These are phyloP conservation scores for Termitomyces sp. DNA, from an alignment of 768 basidiomycete species.

Conservation along the genomic window DNA sequence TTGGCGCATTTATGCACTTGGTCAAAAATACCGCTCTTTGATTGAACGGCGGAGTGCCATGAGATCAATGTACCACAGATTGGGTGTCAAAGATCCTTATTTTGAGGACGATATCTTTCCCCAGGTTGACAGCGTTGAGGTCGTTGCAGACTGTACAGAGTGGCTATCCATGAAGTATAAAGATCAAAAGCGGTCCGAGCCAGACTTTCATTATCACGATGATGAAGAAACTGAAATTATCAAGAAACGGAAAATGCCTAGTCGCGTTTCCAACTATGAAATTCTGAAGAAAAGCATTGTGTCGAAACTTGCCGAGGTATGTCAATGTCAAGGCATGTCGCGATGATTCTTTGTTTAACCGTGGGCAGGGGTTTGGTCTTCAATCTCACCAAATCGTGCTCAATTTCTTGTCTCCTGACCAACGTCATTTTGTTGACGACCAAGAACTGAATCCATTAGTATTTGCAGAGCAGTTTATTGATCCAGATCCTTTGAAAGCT, in stretches of 20 bases:
- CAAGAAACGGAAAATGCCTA: slow-evolving; percentile 78
- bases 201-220: slow-evolving; percentile 68
- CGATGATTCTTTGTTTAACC: background rate
- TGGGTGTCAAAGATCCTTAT: slow-evolving; percentile 70
- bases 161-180: slow-evolving; percentile 89
- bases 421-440: slow-evolving; percentile 75
- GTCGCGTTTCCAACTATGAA: slow-evolving; percentile 81
- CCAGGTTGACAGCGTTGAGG: slow-evolving; percentile 77
- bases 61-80: slow-evolving; percentile 58
- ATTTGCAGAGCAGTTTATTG: slow-evolving; percentile 84
- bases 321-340: slow-evolving; percentile 18
- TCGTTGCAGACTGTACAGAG: slow-evolving; percentile 86
- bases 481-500: slow-evolving; percentile 58
- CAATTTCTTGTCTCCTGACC: slow-evolving; percentile 60
- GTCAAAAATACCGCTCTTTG: slow-evolving; percentile 87
- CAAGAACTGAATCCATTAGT: slow-evolving; percentile 74
- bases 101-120: slow-evolving; percentile 68
- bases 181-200: slow-evolving; percentile 59
- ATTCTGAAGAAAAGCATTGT: slow-evolving; percentile 77
- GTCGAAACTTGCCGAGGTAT: slow-evolving; percentile 75
- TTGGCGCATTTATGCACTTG: slow-evolving; percentile 89
- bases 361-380: slow-evolving; percentile 76
- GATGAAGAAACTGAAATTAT: slow-evolving; percentile 52
- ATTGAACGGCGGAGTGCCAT: slow-evolving; percentile 69
- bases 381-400: slow-evolving; percentile 79